Evolutionary conservation across 108 stramenopile genomes (phyloP).

Genomic region (Nitzschia sp.): DNA sequence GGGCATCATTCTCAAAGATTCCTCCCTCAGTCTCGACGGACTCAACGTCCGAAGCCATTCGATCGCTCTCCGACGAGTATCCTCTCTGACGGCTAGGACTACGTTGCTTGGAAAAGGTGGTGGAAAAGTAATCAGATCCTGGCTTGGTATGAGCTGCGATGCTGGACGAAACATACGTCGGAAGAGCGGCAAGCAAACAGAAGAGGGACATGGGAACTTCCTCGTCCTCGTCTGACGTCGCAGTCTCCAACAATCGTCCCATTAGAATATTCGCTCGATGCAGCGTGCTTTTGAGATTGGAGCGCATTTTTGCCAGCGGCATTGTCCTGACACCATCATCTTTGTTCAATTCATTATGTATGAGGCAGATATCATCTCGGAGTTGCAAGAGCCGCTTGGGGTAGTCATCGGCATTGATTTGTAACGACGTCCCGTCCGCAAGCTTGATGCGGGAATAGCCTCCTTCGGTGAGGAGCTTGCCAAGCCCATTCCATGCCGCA

Average conservation of each 20-base stretch:
- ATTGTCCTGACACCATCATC: background rate
- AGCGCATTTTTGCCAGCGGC: background rate
- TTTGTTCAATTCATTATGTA: constrained; percentile 7
- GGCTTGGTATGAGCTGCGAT: constrained; percentile 61
- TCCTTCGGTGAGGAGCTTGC: constrained; percentile 33
- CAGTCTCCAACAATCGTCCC: constrained; percentile 21
- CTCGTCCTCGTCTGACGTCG: constrained; percentile 13
- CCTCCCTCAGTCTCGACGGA: constrained; percentile 33
- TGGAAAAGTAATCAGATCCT: constrained; percentile 41
- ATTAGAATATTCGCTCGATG: constrained; percentile 20
- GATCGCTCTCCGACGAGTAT: constrained; percentile 36
- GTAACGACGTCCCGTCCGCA: background rate
- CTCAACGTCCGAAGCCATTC: constrained; percentile 36
- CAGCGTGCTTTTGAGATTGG: constrained; percentile 19
- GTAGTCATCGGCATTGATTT: constrained; percentile 6
- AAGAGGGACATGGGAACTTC: constrained; percentile 25
- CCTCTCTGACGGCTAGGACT: constrained; percentile 25
- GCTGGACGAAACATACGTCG: constrained; percentile 58
- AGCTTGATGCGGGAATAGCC: background rate
- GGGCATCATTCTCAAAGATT: constrained; percentile 12
- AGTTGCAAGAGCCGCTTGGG: constrained; percentile 25
- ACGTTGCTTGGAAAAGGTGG: constrained; percentile 4
- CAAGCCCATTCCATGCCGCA: constrained; percentile 74
- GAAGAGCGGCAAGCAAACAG: constrained; percentile 48
- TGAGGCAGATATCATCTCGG: constrained; percentile 46